These are phyloP conservation scores for Tolypocladium sp. DNA, from an alignment of 2,329 filamentous ascomycete species.

Conservation along the genomic window DNA sequence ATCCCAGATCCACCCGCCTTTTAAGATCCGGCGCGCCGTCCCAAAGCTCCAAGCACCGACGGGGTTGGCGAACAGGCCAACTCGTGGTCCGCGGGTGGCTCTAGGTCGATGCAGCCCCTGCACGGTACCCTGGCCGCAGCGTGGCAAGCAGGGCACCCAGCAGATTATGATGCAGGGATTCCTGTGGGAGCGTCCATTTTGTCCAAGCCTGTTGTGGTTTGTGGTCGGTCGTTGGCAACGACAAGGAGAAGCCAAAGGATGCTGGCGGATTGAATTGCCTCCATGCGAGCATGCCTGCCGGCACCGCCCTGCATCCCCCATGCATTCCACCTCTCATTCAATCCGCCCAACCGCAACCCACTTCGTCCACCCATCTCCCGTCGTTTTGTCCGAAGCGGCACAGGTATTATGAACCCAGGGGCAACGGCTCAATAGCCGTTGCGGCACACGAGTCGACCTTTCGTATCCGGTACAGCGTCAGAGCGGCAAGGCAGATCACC, in stretches of 20 bases:
- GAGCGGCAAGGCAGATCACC: neutral
- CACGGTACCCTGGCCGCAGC: neutral
- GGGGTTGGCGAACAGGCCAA: neutral
- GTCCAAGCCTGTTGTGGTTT: neutral
- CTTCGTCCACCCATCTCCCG: neutral
- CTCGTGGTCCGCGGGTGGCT: constrained; percentile 1
- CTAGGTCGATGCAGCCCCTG: neutral
- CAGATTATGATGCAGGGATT: neutral
- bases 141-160: constrained; percentile 2
- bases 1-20: constrained; percentile 5
- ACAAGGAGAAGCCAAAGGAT: neutral
- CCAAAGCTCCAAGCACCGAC: neutral
- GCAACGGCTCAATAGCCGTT: neutral
- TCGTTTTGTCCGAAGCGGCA: neutral
- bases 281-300: neutral
- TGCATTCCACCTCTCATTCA: neutral
- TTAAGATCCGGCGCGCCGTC: constrained; percentile 3
- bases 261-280: neutral
- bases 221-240: neutral
- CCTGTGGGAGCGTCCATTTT: neutral
- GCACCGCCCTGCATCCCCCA: neutral
- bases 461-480: neutral
- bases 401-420: neutral
- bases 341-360: neutral
- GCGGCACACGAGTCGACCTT: neutral